A percentile compares a stretch with the other conserved stretches of the same genome.
These are phyloP conservation scores for Athelia sp. DNA, from an alignment of 1,284 basidiomycete genomes.

Conservation along the genomic window DNA sequence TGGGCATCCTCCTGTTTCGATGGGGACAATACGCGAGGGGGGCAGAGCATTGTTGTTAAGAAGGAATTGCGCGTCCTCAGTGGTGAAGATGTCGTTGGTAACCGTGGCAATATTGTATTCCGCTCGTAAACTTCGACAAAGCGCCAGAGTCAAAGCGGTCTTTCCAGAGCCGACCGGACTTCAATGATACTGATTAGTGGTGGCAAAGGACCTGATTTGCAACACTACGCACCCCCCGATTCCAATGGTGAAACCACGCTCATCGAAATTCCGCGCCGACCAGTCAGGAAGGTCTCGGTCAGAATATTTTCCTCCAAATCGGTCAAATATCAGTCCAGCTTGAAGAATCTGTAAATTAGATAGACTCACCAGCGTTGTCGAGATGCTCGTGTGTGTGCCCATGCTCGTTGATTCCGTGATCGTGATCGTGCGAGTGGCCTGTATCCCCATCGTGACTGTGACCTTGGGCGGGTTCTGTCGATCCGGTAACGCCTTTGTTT, in stretches of 20 bases:
- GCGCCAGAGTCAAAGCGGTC: constrained; percentile 88
- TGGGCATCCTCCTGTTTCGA: constrained; percentile 95
- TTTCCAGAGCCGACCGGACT: constrained; percentile 97
- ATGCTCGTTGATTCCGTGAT: constrained; percentile 60
- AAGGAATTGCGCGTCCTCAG: constrained; percentile 96
- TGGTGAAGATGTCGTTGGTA: constrained; percentile 96
- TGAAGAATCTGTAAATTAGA: too few species aligned
- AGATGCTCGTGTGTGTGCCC: constrained; percentile 91
- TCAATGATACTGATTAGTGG: constrained; percentile 6
- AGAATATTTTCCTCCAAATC: constrained; percentile 86
- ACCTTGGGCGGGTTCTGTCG: constrained; percentile 23
- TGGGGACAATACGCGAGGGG: constrained; percentile 84
- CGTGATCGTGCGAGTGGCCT: constrained; percentile 24
- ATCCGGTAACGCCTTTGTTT: constrained; percentile 47
- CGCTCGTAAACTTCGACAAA: constrained; percentile 83
- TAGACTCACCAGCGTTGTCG: constrained; percentile 73
- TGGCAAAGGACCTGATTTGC: constrained; percentile 2
- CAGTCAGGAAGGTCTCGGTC: constrained; percentile 94
- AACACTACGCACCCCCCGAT: constrained; percentile 79
- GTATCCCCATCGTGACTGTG: constrained; percentile 34
- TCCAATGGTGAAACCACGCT: constrained; percentile 94
- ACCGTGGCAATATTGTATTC: constrained; percentile 92
- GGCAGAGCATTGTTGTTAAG: constrained; percentile 90
- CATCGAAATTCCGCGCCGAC: constrained; percentile 78
- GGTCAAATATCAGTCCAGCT: too few species aligned